Evolutionary conservation across 75 land plant species (phyloP).

Genomic region (Pseudotsuga menziesii): DNA sequence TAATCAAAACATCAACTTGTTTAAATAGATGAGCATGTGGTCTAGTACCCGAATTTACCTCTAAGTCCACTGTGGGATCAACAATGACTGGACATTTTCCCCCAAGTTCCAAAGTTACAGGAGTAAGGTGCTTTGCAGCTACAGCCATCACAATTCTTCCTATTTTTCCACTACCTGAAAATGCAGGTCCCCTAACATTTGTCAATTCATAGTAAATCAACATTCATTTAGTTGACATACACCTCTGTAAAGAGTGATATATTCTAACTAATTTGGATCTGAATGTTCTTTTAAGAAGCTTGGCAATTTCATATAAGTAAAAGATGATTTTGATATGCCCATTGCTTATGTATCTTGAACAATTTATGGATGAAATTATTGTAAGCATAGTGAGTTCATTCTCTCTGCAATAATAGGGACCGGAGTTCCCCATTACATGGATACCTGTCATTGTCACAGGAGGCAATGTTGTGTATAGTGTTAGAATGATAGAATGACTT

Average conservation of each 20-base stretch:
- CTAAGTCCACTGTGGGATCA: slow-evolving; percentile 63
- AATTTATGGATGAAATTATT: neutral
- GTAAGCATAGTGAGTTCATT: neutral
- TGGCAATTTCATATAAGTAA: neutral
- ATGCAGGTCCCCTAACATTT: neutral
- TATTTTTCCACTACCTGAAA: slow-evolving; percentile 69
- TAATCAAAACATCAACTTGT: neutral
- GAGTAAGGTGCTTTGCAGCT: slow-evolving; percentile 96
- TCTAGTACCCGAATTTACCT: slow-evolving; percentile 32
- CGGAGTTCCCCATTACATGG: neutral
- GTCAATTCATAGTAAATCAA: neutral
- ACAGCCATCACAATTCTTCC: slow-evolving; percentile 88
- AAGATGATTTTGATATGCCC: neutral
- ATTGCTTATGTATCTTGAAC: neutral
- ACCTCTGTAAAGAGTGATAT: neutral
- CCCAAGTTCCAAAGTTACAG: slow-evolving; percentile 93
- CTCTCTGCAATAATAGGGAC: neutral
- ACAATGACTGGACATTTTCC: slow-evolving; percentile 88
- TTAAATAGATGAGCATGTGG: neutral
- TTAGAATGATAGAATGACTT: too few relatives aligned
- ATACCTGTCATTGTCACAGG: neutral
- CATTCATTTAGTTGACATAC: neutral
- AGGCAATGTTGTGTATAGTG: neutral
- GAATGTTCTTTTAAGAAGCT: neutral
- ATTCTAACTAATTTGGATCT: neutral